These are phyloP conservation scores for Fistulifera solaris DNA, from an alignment of 108 stramenopile species.

Conservation along the genomic window DNA sequence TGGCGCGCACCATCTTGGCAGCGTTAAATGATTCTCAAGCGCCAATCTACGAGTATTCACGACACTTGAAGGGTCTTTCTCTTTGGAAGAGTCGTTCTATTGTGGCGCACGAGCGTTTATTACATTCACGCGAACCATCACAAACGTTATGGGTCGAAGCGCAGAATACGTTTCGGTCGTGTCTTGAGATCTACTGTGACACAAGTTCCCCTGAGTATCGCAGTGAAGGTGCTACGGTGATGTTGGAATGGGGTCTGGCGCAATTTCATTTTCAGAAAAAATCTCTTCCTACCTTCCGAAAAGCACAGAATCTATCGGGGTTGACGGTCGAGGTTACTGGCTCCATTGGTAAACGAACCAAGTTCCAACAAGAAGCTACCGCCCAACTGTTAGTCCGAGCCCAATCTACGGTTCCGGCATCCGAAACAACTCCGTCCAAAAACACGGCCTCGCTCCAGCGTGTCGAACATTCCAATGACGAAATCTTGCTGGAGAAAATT, in stretches of 20 bases:
- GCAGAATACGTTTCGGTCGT: constrained; percentile 11
- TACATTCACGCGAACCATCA: constrained; percentile 51
- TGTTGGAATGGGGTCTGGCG: constrained; percentile 86
- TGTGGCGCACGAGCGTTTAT: constrained; percentile 65
- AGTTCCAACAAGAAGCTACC: constrained; percentile 71
- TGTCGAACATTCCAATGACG: constrained; percentile 54
- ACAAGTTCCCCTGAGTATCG: constrained; percentile 6
- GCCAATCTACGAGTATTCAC: constrained; percentile 8
- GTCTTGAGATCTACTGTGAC: constrained; percentile 7
- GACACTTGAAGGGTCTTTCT: constrained; percentile 11
- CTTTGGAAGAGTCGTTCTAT: constrained; percentile 60
- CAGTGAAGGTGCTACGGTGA: constrained; percentile 29
- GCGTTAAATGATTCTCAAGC: not conserved
- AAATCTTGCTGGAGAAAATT: constrained; percentile 75
- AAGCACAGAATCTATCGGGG: constrained; percentile 44
- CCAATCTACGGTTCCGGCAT: constrained; percentile 22
- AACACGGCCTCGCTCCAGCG: constrained; percentile 6
- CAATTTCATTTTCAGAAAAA: constrained; percentile 73
- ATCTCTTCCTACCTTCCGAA: constrained; percentile 46
- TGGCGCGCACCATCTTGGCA: constrained; percentile 58
- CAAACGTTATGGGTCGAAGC: constrained; percentile 50
- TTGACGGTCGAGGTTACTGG: constrained; percentile 76
- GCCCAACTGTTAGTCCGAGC: constrained; percentile 84
- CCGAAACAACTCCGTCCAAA: not conserved
- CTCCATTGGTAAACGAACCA: constrained; percentile 83